Conservation (phyloP, 148 eudicot species). For the Rhododendron henanense region DNA sequence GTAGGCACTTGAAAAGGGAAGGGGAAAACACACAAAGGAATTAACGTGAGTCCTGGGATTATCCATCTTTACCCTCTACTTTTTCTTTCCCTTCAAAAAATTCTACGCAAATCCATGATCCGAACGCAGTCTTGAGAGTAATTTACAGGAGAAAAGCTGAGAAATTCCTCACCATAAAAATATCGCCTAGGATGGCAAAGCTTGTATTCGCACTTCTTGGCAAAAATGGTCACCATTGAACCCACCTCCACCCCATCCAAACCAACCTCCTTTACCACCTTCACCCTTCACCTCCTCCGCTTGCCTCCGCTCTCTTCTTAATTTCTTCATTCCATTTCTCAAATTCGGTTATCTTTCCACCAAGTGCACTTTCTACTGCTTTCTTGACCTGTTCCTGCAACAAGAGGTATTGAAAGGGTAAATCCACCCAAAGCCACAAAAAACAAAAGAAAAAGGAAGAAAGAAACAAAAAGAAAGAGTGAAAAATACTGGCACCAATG, state of each 20-base stretch:
- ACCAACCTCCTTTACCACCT: constrained; percentile 77
- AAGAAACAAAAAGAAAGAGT: neutral
- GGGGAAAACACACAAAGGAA: neutral
- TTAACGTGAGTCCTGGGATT: neutral
- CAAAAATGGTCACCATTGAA: constrained; percentile 68
- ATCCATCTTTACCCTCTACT: neutral
- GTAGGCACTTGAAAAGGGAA: neutral
- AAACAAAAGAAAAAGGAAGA: too few relatives aligned
- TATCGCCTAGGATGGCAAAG: constrained; percentile 55
- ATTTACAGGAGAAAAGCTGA: neutral
- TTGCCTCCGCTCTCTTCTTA: constrained; percentile 58
- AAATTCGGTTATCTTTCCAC: constrained; percentile 66
- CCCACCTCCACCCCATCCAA: constrained; percentile 68
- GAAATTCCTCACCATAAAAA: constrained; percentile 43
- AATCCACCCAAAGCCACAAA: neutral
- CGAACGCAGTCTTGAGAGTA: neutral
- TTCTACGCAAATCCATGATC: neutral
- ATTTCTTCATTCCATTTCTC: constrained; percentile 87
- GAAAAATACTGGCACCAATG: neutral
- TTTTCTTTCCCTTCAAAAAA: neutral
- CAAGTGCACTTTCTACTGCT: constrained; percentile 91
- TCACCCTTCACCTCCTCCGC: constrained; percentile 55
- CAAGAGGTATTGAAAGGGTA: neutral
- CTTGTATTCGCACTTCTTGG: constrained; percentile 75
- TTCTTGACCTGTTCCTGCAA: constrained; percentile 77